Evolutionary conservation across 805 yeast genomes (phyloP), one percentile per base, ranked within the genome.

Genomic region (Pichia gijzeniarum): DNA sequence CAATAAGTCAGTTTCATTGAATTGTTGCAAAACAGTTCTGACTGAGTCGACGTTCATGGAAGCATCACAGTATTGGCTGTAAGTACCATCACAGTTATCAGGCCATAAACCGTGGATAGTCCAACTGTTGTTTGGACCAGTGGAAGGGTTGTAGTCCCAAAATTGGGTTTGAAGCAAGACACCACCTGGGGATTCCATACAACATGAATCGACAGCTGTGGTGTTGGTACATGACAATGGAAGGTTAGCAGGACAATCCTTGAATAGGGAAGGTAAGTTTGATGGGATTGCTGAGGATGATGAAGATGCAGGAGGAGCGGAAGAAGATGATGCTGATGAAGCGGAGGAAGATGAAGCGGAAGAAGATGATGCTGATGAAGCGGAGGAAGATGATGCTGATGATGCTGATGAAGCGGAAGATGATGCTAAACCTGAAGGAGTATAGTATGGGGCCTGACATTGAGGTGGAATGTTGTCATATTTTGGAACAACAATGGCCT

Each of bases 91-190:
- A 68, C 96, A 89, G 53, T 76, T 75, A 63, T 87, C 95, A 21
- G 90, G 88, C 95, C 95, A 87, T 43, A 85, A 65, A 0, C 95
- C 95, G 61, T 87, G 95, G 32, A 84, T 65, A 2, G 95, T 87
- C 67, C 84, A 87, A 47, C 74, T 65, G 44, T 85, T 78, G 34
- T 72, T 65, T 3, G 86, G 85, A 8, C 93, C 91, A 40, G 78
- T 70, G 1, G 86, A 74, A 1, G 93, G 90, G 48, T 69, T 64
- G 59, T 82, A 84, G 64, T 90, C 95, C 96, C 96, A 90, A 67
- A 90, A 89, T 60, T 90, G 97, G 0, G 96, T 85, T 59, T 78
- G 84, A 42, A 90, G 64, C 30, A 89, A 68, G 14, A 86, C 72
- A 5, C 97, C 97, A 41, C 95, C 91, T 13, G 89, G 89, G 39